Evolutionary conservation across 2,329 filamentous ascomycete species (phyloP).

Genomic region (Pseudocercospora ulei): DNA sequence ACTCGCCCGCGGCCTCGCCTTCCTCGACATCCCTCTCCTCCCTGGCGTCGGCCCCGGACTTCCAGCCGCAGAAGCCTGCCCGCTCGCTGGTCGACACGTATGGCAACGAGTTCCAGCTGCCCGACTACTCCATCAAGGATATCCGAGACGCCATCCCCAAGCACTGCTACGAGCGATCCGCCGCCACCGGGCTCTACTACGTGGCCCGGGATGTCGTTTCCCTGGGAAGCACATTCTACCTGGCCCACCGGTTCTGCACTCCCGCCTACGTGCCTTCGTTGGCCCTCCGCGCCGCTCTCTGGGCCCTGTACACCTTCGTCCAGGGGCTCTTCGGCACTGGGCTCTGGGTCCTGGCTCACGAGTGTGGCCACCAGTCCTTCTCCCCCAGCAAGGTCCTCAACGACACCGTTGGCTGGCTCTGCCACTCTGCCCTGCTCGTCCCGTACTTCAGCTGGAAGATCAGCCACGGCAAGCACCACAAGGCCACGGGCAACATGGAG

Average conservation of each 20-base stretch:
- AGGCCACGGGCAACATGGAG: conserved; percentile 92
- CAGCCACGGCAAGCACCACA: conserved; percentile 98
- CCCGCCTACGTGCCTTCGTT: conserved; percentile 68
- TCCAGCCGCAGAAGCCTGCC: conserved; percentile 39
- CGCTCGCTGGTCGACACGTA: conserved; percentile 75
- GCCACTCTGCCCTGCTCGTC: conserved; percentile 79
- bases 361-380: conserved; percentile 96
- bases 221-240: conserved; percentile 67
- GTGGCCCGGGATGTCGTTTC: conserved; percentile 69
- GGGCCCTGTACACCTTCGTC: conserved; percentile 62
- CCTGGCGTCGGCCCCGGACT: conserved; percentile 57
- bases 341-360: conserved; percentile 91
- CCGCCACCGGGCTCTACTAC: conserved; percentile 63
- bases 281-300: conserved; percentile 55
- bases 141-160: conserved; percentile 94
- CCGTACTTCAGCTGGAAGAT: conserved; percentile 99
- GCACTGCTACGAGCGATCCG: conserved; percentile 85
- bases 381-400: conserved; percentile 85
- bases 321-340: conserved; percentile 92
- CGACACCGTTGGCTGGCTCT: conserved; percentile 83
- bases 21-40: conserved; percentile 92
- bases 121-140: conserved; percentile 95
- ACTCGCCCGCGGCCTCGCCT: conserved; percentile 54
- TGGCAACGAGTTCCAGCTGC: conserved; percentile 86
- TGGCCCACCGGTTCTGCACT: conserved; percentile 84